These are phyloP conservation scores for Scheffersomyces insectosa DNA, from an alignment of 1,139 yeast species.

Conservation along the genomic window DNA sequence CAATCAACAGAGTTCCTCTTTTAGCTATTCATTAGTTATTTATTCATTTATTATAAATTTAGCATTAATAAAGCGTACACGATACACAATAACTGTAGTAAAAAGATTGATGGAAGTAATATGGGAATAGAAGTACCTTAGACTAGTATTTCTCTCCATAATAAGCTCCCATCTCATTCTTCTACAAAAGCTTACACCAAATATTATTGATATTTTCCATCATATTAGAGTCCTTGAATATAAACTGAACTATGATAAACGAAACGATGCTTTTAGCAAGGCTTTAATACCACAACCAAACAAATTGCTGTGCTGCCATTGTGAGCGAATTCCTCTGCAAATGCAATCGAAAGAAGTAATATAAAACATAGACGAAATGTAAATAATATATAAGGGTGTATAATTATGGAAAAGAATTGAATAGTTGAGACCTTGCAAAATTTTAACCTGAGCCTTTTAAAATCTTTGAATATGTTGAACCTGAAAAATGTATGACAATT, in stretches of 20 bases:
- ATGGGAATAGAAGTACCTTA: no score
- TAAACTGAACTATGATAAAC: no score
- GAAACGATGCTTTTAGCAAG: no score
- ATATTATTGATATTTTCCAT: no score
- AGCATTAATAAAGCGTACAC: not conserved
- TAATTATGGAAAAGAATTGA: not conserved
- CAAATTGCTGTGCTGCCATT: no score
- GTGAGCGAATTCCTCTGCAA: not conserved
- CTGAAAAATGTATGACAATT: not conserved
- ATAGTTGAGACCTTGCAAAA: slow-evolving; percentile 2
- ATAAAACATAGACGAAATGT: not conserved
- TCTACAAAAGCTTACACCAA: no score
- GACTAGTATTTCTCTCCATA: no score
- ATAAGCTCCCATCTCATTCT: no score
- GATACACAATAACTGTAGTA: not conserved
- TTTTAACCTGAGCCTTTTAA: slow-evolving; percentile 1
- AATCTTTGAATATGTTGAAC: slow-evolving; percentile 1
- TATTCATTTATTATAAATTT: slow-evolving; percentile 1
- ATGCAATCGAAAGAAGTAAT: slow-evolving; percentile 1
- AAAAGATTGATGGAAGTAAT: no score
- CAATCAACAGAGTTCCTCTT: not conserved
- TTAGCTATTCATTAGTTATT: not conserved
- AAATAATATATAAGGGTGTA: not conserved
- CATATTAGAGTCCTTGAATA: no score
- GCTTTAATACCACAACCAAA: no score